phyloP scores from a whole-genome alignment of 495 filamentous ascomycete species.

The Daldinia decipiens region DNA sequence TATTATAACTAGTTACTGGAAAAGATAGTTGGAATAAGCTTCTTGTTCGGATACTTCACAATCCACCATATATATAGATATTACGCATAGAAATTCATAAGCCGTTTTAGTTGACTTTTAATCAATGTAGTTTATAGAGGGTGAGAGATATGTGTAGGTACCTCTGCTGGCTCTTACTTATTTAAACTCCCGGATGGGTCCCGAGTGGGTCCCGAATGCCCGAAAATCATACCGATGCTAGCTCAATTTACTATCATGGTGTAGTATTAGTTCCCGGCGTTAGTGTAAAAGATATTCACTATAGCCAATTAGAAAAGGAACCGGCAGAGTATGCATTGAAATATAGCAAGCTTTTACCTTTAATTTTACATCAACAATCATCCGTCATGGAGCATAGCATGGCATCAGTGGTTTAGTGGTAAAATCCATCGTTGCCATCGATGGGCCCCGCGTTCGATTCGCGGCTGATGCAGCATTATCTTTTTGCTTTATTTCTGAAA shows the following conservation, averaged over 20 bases:
- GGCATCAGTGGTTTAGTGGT: conserved; percentile 62
- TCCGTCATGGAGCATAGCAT: conserved; percentile 16
- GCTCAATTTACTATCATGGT: background rate
- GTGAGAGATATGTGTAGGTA: background rate
- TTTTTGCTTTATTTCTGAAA: background rate
- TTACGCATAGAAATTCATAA: too few relatives aligned
- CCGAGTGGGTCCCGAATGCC: background rate
- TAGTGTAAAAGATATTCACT: background rate
- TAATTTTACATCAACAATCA: background rate
- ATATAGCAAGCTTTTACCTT: background rate
- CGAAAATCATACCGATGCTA: background rate
- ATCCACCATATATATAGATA: background rate
- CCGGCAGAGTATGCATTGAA: background rate
- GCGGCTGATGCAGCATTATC: conserved; percentile 54
- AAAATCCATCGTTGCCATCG: conserved; percentile 66
- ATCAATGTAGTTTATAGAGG: background rate
- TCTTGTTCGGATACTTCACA: background rate
- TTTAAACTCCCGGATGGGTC: background rate
- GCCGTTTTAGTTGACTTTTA: background rate
- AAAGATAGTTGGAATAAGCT: background rate
- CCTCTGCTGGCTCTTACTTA: too few relatives aligned
- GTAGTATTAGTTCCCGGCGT: background rate
- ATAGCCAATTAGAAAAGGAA: background rate
- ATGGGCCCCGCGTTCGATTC: conserved; percentile 64
- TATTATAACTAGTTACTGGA: background rate